These are phyloP conservation scores for Malus fusca DNA, from an alignment of 306 rosid genomes.

Conservation along the genomic window DNA sequence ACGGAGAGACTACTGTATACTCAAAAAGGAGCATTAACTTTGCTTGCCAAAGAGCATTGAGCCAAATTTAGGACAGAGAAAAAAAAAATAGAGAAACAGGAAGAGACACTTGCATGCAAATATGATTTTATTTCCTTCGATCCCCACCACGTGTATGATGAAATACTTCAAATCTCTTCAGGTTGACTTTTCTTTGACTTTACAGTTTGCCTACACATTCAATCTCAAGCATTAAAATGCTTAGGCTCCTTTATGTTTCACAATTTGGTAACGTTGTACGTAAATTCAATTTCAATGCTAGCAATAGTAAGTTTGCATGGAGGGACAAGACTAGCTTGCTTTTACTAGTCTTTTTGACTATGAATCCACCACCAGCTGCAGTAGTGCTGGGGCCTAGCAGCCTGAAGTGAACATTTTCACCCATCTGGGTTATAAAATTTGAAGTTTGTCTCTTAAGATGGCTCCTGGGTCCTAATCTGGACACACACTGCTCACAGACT, in stretches of 20 bases:
- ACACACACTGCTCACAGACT: neutral
- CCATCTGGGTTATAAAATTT: neutral
- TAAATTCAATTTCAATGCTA: neutral
- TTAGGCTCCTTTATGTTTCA: constrained; percentile 10
- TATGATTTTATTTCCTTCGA: constrained; percentile 57
- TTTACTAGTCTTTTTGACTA: neutral
- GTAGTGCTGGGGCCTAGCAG: neutral
- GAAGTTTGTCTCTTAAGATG: neutral
- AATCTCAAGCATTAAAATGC: constrained; percentile 12
- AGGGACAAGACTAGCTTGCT: neutral
- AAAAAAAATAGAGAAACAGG: neutral
- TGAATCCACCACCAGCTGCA: neutral
- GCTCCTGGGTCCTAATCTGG: neutral
- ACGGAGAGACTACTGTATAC: neutral
- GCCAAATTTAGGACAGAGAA: neutral
- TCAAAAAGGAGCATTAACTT: constrained; percentile 10
- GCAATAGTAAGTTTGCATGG: neutral
- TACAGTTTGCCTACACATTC: neutral
- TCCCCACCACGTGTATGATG: constrained; percentile 23
- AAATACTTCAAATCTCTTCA: neutral
- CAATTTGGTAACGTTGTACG: neutral
- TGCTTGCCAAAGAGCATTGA: constrained; percentile 10
- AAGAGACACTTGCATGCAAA: constrained; percentile 22
- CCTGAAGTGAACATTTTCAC: neutral
- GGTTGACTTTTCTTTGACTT: constrained; percentile 21